Evolutionary conservation across 2,329 filamentous ascomycete species (phyloP), one percentile per base, ranked within the genome.

Genomic region (Pseudogymnoascus destructans): DNA sequence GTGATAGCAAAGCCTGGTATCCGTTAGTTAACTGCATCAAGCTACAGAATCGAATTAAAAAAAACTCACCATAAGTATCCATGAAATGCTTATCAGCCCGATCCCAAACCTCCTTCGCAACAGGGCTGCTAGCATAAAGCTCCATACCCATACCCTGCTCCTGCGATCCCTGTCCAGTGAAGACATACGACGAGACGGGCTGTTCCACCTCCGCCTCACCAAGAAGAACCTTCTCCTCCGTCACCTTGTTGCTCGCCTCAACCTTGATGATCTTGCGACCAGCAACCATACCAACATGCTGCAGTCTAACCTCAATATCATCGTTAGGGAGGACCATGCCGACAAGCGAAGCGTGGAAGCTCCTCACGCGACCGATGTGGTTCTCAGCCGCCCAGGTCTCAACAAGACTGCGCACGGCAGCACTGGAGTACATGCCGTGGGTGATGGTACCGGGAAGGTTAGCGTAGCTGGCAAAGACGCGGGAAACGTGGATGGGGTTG

Each of bases 91-190:
- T 95, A 75, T 98, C 93, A 56, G 93, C 95, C 61, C 90, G 84
- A 71, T 96, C 93, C 93, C 93, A 98, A 57, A 98, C 93, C 67
- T 95, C 92, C 76, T 90, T 91, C 62, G 93, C 95, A 17, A 98
- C 93, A 35, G 86, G 77, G 71, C 93, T 97, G 78, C 86, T 95
- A 68, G 80, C 86, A 72, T 98, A 98, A 57, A 98, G 79, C 69
- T 97, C 93, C 93, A 98, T 98, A 74, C 93, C 93, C 93, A 98
- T 98, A 62, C 93, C 93, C 73, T 98, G 93, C 73, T 98, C 93
- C 73, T 98, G 95, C 56, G 91, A 96, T 66, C 93, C 93, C 73
- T 98, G 93, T 59, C 93, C 93, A 63, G 95, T 98, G 74, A 98
- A 98, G 65, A 98, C 89, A 68, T 98, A 98, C 4, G 93, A 86